These are phyloP conservation scores for Exophiala bonariae DNA, from an alignment of 2,329 filamentous ascomycete genomes.

Conservation along the genomic window DNA sequence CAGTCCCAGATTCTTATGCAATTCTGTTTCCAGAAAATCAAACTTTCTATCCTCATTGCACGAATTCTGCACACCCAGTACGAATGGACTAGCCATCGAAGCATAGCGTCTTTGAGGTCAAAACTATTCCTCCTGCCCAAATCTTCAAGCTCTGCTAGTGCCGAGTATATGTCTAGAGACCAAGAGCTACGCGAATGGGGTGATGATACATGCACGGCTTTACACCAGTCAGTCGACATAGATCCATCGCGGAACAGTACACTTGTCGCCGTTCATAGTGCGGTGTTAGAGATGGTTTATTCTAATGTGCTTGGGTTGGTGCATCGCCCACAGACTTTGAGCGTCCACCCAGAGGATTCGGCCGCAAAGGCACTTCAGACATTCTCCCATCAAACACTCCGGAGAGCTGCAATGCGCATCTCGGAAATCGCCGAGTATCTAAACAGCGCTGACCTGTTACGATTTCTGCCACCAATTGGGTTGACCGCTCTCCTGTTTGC, in stretches of 20 bases:
- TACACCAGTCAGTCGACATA: no score
- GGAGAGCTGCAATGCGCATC: background rate
- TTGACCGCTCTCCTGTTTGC: background rate
- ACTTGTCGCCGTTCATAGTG: constrained; percentile 1
- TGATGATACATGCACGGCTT: no score
- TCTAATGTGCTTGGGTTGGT: background rate
- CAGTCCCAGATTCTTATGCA: no score
- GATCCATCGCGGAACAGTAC: background rate
- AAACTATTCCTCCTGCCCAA: no score
- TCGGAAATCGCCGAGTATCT: constrained; percentile 2
- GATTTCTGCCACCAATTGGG: constrained; percentile 1
- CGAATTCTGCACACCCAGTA: no score
- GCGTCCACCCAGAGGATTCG: background rate
- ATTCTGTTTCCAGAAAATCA: no score
- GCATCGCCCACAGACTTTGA: constrained; percentile 2
- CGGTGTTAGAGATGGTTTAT: constrained; percentile 4
- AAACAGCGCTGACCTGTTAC: background rate
- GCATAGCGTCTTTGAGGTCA: no score
- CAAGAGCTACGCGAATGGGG: no score
- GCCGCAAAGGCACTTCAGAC: background rate
- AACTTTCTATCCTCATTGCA: no score
- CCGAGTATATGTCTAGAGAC: no score
- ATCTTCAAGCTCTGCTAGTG: no score
- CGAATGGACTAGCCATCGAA: no score
- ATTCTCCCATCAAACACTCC: constrained; percentile 1